Base-by-base conservation (phyloP, 164 flowering plant genomes). In the Liriodendron chinense region DNA sequence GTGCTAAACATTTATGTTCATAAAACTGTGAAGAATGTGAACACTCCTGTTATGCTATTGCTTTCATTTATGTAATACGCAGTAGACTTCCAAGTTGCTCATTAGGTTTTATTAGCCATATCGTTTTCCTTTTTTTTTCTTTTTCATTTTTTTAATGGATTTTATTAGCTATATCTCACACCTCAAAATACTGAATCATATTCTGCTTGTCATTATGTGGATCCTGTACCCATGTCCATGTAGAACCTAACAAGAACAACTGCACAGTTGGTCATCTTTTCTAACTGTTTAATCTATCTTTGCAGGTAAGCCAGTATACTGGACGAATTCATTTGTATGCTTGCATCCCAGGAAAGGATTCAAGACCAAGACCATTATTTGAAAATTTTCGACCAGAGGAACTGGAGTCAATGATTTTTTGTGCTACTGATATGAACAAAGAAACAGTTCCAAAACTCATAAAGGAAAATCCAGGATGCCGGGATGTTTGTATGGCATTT, bases 301-400 rank as follows among this genome's bases (percentile, higher is more conserved):
- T 80, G 71, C 83, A 96, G 99, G 91, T 96, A 76, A 96, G 99
- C 81, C 87, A 86, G 68, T 86, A 89, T 76, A 96, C 97, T 22
- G 96, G 92, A 72, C 85, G 99, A 76, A 79, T 96, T 74, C 99
- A 96, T 85, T 77, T 96, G 76, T 92, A 92, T 79, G 78, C 90
- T 69, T 96, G 95, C 83, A 81, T 78, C 71, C 78, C 83, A 21
- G 97, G 90, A 72, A 80, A 71, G 73, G 94, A 92, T 80, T 78
- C 84, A 74, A 84, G 95, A 78, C 97, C 97, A 77, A 89, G 78
- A 71, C 95, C 91, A 72, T 83, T 94, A 10, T 89, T 83, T 82
- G 80, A 84, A 83, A 96, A 82, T 83, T 94, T 96, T 71, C 86
- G 89, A 24, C 93, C 86, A 8, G 97, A 94, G 81, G 98, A 95